Conservation (phyloP, 2,329 filamentous ascomycete genomes). For the Massarina eburnea region DNA sequence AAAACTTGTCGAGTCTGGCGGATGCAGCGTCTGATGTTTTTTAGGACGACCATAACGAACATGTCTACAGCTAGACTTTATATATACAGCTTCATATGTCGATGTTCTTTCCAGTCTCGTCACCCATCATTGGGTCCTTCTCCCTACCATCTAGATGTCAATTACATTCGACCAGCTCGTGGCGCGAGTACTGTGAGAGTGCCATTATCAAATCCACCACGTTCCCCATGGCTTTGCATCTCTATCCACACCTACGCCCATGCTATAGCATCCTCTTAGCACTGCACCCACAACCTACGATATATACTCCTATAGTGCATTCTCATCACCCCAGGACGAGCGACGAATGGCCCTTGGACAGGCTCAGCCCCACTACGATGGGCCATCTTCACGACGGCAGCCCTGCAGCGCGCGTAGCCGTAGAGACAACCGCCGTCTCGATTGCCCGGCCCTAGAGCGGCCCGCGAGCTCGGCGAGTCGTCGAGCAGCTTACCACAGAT, state of each 20-base stretch:
- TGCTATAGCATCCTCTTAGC: neutral
- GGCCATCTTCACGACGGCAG: slow-evolving; percentile 7
- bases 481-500: slow-evolving; percentile 11
- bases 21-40: too few relatives aligned
- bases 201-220: neutral
- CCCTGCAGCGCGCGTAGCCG: slow-evolving; percentile 6
- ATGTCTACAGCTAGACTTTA: too few relatives aligned
- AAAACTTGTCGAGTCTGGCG: too few relatives aligned
- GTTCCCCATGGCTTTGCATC: slow-evolving; percentile 1
- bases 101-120: too few relatives aligned
- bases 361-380: slow-evolving; percentile 11
- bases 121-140: too few relatives aligned
- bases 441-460: slow-evolving; percentile 11
- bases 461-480: slow-evolving; percentile 3
- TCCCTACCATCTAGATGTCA: too few relatives aligned
- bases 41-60: too few relatives aligned
- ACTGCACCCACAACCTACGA: slow-evolving; percentile 7
- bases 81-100: too few relatives aligned
- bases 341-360: slow-evolving; percentile 20
- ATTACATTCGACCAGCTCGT: neutral
- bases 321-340: slow-evolving; percentile 9
- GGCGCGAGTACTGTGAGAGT: neutral
- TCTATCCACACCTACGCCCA: too few relatives aligned
- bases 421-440: slow-evolving; percentile 13
- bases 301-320: slow-evolving; percentile 11